Base-by-base conservation (phyloP, 257 asterid species). In the Apocynum venetum region DNA sequence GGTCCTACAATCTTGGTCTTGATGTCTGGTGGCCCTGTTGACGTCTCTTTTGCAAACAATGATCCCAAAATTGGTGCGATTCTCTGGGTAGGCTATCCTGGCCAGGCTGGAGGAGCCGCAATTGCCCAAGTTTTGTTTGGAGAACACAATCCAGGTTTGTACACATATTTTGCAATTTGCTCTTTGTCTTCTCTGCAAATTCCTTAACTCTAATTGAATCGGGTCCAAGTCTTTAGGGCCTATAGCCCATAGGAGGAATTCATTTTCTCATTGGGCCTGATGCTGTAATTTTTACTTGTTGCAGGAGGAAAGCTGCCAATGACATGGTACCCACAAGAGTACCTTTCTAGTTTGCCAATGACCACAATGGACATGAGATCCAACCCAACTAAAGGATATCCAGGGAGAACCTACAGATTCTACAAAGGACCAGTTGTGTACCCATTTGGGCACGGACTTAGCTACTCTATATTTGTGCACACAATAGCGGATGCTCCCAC, bases 261-360 rank as follows among this genome's bases (percentile, higher is more conserved):
- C 20, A 17, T 17, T 55, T 19, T 17, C 8, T 7, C 1, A 19
- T 68, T 43, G 73, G 53, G 38, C 53, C 73, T 8, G 17, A 12
- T 19, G 40, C 7, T 36, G 12, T 1, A 41, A 64, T 56, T 35
- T 71, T 44, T 61, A 35, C n/a, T 43, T 19, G 4, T 9, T 72
- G 40, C 63, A 92, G 96, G 94, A 81, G 98, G 98, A 43, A 93
- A 90, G 88, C 91, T 93, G 47, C 97, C 98, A 1, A 88, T 90
- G 94, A 91, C 98, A 73, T 93, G 98, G 98, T 93, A 93, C 73
- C 96, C 96, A 15, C 96, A 93, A 73, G 87, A 88, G 25, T 93
- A 88, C 85, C 89, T 89, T 6, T 76, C 84, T 76, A 88, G 86
- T 77, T 52, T 92, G 46, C 91, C 97, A 11, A 93, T 93, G 98